Percentiles rank a stretch among this genome's conserved stretches.
Evolutionary conservation across 768 basidiomycete genomes (phyloP).

Genomic region (Boletus edulis): DNA sequence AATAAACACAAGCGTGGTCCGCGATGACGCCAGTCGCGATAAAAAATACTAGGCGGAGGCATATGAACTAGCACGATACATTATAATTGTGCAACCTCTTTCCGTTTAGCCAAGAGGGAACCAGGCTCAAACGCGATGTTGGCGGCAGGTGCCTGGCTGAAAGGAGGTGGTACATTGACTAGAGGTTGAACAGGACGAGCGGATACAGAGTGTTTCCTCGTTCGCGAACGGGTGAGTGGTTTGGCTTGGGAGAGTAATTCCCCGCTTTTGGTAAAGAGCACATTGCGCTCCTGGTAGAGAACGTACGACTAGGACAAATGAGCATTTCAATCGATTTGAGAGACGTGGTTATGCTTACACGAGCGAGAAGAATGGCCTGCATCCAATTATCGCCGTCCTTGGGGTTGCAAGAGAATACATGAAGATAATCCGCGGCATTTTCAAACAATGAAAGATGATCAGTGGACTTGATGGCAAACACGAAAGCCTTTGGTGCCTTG

Average conservation of each 20-base stretch:
- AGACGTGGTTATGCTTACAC: constrained; percentile 47
- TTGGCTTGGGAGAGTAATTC: constrained; percentile 29
- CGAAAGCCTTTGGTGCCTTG: constrained; percentile 81
- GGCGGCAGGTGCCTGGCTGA: constrained; percentile 27
- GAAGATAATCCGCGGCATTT: constrained; percentile 82
- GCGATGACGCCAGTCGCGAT: constrained; percentile 1
- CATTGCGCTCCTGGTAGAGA: constrained; percentile 73
- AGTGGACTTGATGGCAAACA: constrained; percentile 86
- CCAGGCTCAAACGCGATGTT: constrained; percentile 68
- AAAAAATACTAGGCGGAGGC: not conserved
- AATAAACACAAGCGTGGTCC: constrained; percentile 10
- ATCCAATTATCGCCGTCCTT: constrained; percentile 77
- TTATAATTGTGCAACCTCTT: constrained; percentile 23
- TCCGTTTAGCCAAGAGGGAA: constrained; percentile 63
- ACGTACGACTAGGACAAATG: constrained; percentile 65
- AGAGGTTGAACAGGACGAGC: constrained; percentile 46
- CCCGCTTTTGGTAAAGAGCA: constrained; percentile 39
- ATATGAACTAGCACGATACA: not conserved
- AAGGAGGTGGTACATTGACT: constrained; percentile 44
- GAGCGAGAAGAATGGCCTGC: constrained; percentile 75
- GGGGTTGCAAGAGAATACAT: constrained; percentile 77
- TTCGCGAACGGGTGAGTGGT: constrained; percentile 35
- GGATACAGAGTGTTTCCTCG: constrained; percentile 36
- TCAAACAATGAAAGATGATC: constrained; percentile 87
- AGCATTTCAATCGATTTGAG: not conserved